Conservation (phyloP, 106 monocot genomes). For the Dioscorea dumetorum region DNA sequence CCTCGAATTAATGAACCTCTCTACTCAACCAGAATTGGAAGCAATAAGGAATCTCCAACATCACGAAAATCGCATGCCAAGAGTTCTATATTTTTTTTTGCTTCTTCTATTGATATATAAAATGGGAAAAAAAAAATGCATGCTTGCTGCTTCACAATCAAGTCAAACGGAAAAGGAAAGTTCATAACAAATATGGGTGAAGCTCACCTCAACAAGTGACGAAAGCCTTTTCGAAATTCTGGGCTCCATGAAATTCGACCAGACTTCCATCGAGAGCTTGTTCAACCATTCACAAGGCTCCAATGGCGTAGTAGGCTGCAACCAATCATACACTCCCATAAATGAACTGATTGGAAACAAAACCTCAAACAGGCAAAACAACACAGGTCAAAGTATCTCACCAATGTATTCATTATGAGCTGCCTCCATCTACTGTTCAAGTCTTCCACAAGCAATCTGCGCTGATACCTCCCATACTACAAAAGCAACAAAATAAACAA, state of each 20-base stretch:
- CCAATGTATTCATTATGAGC: constrained; percentile 64
- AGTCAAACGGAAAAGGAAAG: too few relatives aligned
- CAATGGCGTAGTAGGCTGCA: constrained; percentile 66
- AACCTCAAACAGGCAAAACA: not conserved
- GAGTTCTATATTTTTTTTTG: too few relatives aligned
- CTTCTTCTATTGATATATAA: too few relatives aligned
- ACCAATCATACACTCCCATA: not conserved
- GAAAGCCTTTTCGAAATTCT: constrained; percentile 64
- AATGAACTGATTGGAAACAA: not conserved
- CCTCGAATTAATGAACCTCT: too few relatives aligned
- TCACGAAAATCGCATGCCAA: too few relatives aligned
- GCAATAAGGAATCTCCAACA: too few relatives aligned
- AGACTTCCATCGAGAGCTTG: constrained; percentile 77
- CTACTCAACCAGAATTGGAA: too few relatives aligned
- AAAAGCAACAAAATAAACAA: constrained; percentile 4
- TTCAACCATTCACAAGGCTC: constrained; percentile 92
- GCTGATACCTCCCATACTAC: constrained; percentile 78
- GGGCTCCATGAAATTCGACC: constrained; percentile 95
- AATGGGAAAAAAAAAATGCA: too few relatives aligned
- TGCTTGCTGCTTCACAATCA: too few relatives aligned
- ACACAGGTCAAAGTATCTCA: constrained; percentile 10
- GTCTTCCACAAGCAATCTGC: constrained; percentile 50
- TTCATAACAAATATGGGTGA: not conserved
- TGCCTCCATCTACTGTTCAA: constrained; percentile 83
- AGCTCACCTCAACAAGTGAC: constrained; percentile 71